A percentile compares a stretch with the other conserved stretches of the same genome.
Conservation (phyloP, 805 yeast species). For the Schwanniomyces occidentalis region DNA sequence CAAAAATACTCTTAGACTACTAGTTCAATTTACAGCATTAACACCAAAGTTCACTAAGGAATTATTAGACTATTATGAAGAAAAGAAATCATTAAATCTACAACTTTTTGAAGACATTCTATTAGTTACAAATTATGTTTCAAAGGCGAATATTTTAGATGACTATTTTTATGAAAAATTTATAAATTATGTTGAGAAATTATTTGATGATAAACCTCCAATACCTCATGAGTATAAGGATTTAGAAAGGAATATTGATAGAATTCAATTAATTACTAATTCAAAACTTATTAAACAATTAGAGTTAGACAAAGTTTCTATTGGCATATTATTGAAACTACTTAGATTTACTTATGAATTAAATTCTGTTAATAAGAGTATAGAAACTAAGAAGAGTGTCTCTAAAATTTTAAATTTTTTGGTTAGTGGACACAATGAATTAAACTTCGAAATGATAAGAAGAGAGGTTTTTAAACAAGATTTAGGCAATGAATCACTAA, state of each 20-base stretch:
- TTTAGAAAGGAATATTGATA: conserved; percentile 25
- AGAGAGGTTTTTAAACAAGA: conserved; percentile 17
- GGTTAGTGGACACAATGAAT: conserved; percentile 5
- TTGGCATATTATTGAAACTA: conserved; percentile 13
- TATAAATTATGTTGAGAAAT: conserved; percentile 26
- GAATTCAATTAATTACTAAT: conserved; percentile 18
- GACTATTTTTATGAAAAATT: conserved; percentile 19
- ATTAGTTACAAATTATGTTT: neutral
- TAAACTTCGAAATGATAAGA: conserved; percentile 10
- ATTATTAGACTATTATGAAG: conserved; percentile 9
- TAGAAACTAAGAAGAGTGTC: conserved; percentile 8
- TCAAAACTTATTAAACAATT: conserved; percentile 2
- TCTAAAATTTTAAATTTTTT: conserved; percentile 11
- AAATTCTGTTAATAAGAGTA: conserved; percentile 10
- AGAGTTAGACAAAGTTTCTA: conserved; percentile 2
- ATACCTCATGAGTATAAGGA: conserved; percentile 37
- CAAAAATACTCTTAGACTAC: conserved; percentile 7
- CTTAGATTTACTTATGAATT: conserved; percentile 26
- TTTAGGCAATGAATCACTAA: conserved; percentile 24
- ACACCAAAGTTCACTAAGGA: conserved; percentile 16
- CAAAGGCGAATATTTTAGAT: conserved; percentile 13
- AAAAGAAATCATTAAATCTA: conserved; percentile 4
- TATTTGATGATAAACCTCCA: conserved; percentile 29
- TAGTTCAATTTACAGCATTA: conserved; percentile 9
- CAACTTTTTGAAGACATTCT: conserved; percentile 10